Percentiles rank a stretch among this genome's conserved stretches.
Evolutionary conservation across 2,329 filamentous ascomycete genomes (phyloP).

Genomic region (Colletotrichum higginsianum): DNA sequence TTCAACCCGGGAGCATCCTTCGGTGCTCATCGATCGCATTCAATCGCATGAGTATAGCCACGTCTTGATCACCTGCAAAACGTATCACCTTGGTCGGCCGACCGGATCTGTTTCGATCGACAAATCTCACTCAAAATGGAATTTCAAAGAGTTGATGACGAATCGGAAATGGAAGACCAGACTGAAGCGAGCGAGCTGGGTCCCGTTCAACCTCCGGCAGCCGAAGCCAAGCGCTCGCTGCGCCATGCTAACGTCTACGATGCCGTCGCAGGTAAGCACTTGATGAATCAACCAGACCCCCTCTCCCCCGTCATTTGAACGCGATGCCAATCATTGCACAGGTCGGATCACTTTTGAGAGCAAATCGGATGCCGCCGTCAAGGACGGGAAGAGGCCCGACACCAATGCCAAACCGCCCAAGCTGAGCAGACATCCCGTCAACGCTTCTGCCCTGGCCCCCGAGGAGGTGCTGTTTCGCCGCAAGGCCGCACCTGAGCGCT

Average conservation of each 20-base stretch:
- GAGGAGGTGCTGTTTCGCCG: slow-evolving; percentile 81
- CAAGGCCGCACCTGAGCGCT: slow-evolving; percentile 75
- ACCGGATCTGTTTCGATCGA: background rate
- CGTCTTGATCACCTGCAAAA: background rate
- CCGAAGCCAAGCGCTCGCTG: slow-evolving; percentile 41
- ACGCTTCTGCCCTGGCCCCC: slow-evolving; percentile 66
- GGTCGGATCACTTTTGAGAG: slow-evolving; percentile 36
- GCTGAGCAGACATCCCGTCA: slow-evolving; percentile 47
- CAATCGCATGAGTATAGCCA: background rate
- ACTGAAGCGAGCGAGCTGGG: slow-evolving; percentile 4
- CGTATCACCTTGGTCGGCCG: no score
- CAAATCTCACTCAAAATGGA: slow-evolving; percentile 2
- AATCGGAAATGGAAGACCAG: background rate
- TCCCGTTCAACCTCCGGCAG: background rate
- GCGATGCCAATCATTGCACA: slow-evolving; percentile 13
- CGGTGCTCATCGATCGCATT: background rate
- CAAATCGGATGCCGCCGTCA: slow-evolving; percentile 12
- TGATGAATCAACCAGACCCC: background rate
- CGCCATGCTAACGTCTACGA: slow-evolving; percentile 75
- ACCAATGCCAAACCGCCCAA: slow-evolving; percentile 29
- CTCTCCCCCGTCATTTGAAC: background rate
- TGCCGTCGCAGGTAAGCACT: slow-evolving; percentile 75
- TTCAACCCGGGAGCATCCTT: background rate
- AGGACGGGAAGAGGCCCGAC: slow-evolving; percentile 11
- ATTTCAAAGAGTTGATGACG: background rate